Conservation (phyloP, 192 early-diverging fungal genomes). For the Podochytrium sp. region DNA sequence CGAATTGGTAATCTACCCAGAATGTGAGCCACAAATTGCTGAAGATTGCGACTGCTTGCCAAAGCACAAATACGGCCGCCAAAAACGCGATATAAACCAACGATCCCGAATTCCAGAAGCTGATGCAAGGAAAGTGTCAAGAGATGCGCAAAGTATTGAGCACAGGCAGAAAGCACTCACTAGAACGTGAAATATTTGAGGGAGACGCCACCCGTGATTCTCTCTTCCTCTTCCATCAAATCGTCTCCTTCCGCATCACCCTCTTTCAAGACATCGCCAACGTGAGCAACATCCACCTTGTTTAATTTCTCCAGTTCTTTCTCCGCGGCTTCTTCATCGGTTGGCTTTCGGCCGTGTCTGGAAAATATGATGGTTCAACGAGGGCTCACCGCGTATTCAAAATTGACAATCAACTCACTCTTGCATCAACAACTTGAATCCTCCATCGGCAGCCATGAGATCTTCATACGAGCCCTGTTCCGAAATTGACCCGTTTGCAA, state of each 20-base stretch:
- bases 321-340: neutral
- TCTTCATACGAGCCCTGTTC: conserved; percentile 61
- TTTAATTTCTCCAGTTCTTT: neutral
- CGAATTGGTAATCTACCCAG: conserved; percentile 20
- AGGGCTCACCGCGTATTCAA: no score
- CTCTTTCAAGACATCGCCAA: conserved; percentile 7
- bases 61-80: neutral
- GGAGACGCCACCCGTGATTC: neutral
- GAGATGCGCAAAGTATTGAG: neutral
- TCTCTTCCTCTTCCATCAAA: conserved; percentile 4
- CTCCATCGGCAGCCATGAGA: conserved; percentile 47
- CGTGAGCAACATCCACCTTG: neutral
- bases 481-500: conserved; percentile 67
- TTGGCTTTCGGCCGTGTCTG: neutral
- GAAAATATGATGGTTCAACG: no score
- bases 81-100: neutral
- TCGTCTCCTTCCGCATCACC: neutral
- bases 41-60: conserved; percentile 9
- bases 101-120: conserved; percentile 21
- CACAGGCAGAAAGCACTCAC: neutral
- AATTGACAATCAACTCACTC: neutral
- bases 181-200: neutral
- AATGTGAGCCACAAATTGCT: conserved; percentile 23
- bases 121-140: neutral
- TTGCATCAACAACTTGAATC: conserved; percentile 9